Conservation (phyloP, 2,329 filamentous ascomycete species). For the Claviceps africana region DNA sequence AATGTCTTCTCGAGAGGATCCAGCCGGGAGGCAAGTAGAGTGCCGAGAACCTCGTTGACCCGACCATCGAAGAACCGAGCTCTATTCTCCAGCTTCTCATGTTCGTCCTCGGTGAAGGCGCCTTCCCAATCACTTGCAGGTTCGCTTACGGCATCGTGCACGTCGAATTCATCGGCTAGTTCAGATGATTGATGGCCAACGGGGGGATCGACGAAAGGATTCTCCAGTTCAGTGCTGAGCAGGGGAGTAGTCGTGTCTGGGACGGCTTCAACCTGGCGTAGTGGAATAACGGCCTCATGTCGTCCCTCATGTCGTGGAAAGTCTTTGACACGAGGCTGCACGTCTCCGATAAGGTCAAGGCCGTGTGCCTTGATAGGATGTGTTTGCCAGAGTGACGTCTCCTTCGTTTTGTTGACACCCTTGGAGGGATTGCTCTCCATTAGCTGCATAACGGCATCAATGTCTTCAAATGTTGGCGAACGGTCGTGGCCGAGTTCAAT, state of each 20-base stretch:
- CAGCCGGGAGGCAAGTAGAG: conserved; percentile 60
- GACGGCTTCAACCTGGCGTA: conserved; percentile 37
- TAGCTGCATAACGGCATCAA: conserved; percentile 84
- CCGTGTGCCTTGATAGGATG: conserved; percentile 18
- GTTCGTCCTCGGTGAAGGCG: conserved; percentile 67
- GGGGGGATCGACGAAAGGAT: conserved; percentile 45
- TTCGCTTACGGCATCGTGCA: conserved; percentile 32
- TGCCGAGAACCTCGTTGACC: conserved; percentile 74
- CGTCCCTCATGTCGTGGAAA: conserved; percentile 57
- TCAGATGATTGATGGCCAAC: conserved; percentile 34
- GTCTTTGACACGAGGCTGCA: conserved; percentile 33
- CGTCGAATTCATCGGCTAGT: conserved; percentile 30
- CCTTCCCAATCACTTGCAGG: conserved; percentile 87
- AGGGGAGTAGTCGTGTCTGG: conserved; percentile 31
- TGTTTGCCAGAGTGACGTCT: conserved; percentile 29
- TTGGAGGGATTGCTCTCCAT: conserved; percentile 59
- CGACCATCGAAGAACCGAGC: conserved; percentile 83
- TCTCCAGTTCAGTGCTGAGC: conserved; percentile 42
- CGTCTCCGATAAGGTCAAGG: conserved; percentile 36
- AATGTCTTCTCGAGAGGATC: conserved; percentile 72
- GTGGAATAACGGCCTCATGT: conserved; percentile 54
- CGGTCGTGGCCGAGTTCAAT: conserved; percentile 10
- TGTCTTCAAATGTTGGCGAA: conserved; percentile 59
- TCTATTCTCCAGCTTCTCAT: conserved; percentile 66
- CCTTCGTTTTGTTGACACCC: conserved; percentile 52